These are phyloP conservation scores for Candida silvicultrix DNA, from an alignment of 805 yeast genomes.

Conservation along the genomic window DNA sequence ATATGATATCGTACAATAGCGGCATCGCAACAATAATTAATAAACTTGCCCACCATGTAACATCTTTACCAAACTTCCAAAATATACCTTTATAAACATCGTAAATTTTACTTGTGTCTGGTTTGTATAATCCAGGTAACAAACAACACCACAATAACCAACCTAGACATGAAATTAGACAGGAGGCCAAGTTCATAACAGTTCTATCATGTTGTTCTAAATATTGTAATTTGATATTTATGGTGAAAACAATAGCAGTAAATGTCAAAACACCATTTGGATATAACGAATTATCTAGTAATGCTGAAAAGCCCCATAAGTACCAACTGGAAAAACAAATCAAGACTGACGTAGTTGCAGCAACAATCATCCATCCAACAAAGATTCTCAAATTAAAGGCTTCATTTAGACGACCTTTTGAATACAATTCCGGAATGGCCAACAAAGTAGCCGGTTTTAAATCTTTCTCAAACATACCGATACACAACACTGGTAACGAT, in stretches of 20 bases:
- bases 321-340: conserved; percentile 61
- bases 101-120: conserved; percentile 49
- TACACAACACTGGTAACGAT: conserved; percentile 80
- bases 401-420: conserved; percentile 66
- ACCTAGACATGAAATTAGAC: conserved; percentile 70
- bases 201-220: conserved; percentile 76
- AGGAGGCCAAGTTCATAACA: conserved; percentile 59
- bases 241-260: conserved; percentile 63
- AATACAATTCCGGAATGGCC: conserved; percentile 87
- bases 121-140: conserved; percentile 61
- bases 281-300: conserved; percentile 68
- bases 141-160: conserved; percentile 81
- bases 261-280: conserved; percentile 77
- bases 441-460: conserved; percentile 79
- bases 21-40: conserved; percentile 53
- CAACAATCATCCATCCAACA: conserved; percentile 71
- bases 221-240: conserved; percentile 73
- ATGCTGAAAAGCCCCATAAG: conserved; percentile 65
- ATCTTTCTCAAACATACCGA: conserved; percentile 96
- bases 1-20: conserved; percentile 56
- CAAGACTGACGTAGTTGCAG: conserved; percentile 65
- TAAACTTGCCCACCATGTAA: conserved; percentile 82
- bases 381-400: conserved; percentile 70
- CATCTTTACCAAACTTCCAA: conserved; percentile 69
- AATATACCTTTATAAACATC: conserved; percentile 66